Conservation (phyloP, 169 alveolate genomes). For the Plasmodium malariae region DNA sequence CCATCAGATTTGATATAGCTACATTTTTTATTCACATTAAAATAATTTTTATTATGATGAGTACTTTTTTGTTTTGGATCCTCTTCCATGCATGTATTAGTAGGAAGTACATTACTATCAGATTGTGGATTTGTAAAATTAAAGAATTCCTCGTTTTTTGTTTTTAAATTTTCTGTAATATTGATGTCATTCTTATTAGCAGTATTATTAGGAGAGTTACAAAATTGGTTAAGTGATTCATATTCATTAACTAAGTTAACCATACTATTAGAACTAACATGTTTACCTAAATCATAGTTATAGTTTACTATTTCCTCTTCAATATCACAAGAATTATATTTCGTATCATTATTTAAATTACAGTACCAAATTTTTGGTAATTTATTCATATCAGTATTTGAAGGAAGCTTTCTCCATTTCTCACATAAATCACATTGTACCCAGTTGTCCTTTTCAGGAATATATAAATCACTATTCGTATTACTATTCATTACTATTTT, state of each 20-base stretch:
- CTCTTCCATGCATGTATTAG: no score
- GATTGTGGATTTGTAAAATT: no score
- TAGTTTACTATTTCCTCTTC: constrained; percentile 43
- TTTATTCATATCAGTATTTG: constrained; percentile 35
- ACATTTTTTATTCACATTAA: no score
- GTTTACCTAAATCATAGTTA: constrained; percentile 19
- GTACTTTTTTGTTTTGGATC: no score
- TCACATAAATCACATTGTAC: constrained; percentile 75
- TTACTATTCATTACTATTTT: constrained; percentile 14
- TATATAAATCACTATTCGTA: constrained; percentile 17
- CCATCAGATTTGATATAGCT: no score
- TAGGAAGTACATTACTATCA: no score
- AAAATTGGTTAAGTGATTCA: no score
- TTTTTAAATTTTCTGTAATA: no score
- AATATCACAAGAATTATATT: constrained; percentile 69
- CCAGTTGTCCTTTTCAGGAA: constrained; percentile 72
- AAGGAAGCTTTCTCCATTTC: constrained; percentile 72
- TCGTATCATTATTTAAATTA: constrained; percentile 28
- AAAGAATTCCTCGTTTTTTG: no score
- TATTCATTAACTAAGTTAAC: background rate
- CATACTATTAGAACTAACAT: background rate
- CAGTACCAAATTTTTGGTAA: constrained; percentile 72
- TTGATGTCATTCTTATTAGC: no score
- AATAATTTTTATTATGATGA: no score
- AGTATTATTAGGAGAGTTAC: no score